Percentiles rank a stretch among this genome's conserved stretches.
Conservation (phyloP, 352 stramenopile genomes). For the Phytophthora meadii region DNA sequence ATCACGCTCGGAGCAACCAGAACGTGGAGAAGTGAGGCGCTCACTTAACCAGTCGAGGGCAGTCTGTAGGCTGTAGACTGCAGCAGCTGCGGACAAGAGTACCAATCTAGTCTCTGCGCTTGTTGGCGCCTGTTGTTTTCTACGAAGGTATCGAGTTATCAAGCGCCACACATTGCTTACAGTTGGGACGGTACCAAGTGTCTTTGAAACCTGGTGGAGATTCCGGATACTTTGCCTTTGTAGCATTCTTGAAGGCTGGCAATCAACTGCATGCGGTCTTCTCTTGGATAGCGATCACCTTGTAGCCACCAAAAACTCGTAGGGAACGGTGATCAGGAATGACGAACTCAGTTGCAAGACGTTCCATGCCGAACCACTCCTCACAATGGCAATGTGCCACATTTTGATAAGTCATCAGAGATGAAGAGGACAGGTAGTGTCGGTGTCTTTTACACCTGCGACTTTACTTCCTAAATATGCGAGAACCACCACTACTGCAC, state of each 20-base stretch:
- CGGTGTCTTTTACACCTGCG: not conserved
- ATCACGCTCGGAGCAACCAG: not conserved
- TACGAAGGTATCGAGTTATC: no score
- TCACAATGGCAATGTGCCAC: not conserved
- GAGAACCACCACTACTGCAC: not conserved
- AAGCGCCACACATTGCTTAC: slow-evolving; percentile 8
- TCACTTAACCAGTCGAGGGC: no score
- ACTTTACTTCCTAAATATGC: slow-evolving; percentile 16
- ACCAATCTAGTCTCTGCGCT: not conserved
- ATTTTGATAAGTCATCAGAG: not conserved
- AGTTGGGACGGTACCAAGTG: slow-evolving; percentile 24
- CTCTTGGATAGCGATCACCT: not conserved
- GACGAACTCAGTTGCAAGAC: not conserved
- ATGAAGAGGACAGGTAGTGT: slow-evolving; percentile 3
- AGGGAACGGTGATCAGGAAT: not conserved
- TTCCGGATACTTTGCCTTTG: slow-evolving; percentile 23
- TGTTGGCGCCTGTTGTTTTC: no score
- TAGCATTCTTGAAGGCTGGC: slow-evolving; percentile 9
- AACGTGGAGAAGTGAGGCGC: slow-evolving; percentile 1
- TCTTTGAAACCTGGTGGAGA: slow-evolving; percentile 23
- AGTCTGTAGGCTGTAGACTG: no score
- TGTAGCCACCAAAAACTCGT: not conserved
- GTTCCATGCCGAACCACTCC: slow-evolving; percentile 3
- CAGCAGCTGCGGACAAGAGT: not conserved
- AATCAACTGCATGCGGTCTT: not conserved